Percentiles rank a stretch among this genome's conserved stretches.
Conservation (phyloP, 768 basidiomycete genomes). For the Xanthoconium purpureum region DNA sequence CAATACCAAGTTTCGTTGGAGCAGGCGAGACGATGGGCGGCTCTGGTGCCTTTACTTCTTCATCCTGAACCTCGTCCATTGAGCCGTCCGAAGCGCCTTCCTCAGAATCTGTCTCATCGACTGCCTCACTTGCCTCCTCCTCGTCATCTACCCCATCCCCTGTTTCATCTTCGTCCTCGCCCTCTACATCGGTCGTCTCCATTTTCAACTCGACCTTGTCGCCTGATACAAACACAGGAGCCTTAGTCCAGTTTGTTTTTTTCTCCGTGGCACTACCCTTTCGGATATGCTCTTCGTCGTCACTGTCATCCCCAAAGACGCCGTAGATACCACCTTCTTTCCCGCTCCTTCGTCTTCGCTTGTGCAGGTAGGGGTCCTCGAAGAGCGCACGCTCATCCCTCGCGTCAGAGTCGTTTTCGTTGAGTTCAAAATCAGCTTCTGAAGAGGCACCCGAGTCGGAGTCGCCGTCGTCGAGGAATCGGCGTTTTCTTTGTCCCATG, state of each 20-base stretch:
- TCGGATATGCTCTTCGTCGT: constrained; percentile 47
- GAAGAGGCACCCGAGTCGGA: constrained; percentile 76
- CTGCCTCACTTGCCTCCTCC: constrained; percentile 27
- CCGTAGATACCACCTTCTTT: constrained; percentile 79
- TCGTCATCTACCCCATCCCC: constrained; percentile 39
- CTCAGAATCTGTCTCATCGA: constrained; percentile 39
- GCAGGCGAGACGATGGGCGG: constrained; percentile 29
- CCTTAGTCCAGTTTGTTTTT: constrained; percentile 69
- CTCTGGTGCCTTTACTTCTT: constrained; percentile 32
- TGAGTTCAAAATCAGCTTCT: constrained; percentile 47
- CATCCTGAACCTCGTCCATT: constrained; percentile 34
- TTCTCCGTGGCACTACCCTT: constrained; percentile 32
- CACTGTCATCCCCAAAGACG: constrained; percentile 69
- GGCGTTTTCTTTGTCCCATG: constrained; percentile 78
- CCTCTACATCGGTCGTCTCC: constrained; percentile 38
- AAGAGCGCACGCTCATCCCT: constrained; percentile 75
- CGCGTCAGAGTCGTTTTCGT: constrained; percentile 55
- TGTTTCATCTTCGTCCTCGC: constrained; percentile 37
- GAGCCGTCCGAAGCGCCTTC: constrained; percentile 33
- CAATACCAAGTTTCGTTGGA: constrained; percentile 18
- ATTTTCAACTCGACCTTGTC: constrained; percentile 42
- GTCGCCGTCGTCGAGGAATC: constrained; percentile 68
- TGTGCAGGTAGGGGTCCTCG: constrained; percentile 71
- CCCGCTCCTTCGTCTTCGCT: constrained; percentile 59
- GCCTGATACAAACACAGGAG: constrained; percentile 70